Evolutionary conservation across 176 grass and related monocot species (phyloP).

Genomic region (Carex kokanica): DNA sequence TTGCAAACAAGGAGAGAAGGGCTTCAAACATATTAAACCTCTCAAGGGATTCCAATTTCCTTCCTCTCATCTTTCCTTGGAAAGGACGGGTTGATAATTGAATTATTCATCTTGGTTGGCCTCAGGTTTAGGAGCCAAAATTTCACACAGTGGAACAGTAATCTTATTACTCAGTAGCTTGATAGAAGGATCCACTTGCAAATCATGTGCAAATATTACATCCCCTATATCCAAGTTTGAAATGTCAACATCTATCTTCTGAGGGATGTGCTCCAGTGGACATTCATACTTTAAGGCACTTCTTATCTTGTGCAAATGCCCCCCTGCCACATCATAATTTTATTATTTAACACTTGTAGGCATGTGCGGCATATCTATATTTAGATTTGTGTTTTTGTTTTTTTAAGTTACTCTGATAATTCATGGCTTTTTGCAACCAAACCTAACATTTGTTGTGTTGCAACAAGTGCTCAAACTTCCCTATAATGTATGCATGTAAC

Average conservation of each 20-base stretch:
- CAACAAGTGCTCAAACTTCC: not conserved
- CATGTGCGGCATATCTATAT: not conserved
- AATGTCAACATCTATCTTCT: constrained; percentile 88
- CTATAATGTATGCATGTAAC: not conserved
- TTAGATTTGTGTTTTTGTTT: not conserved
- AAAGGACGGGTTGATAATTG: not conserved
- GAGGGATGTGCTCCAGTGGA: constrained; percentile 79
- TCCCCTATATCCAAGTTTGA: constrained; percentile 82
- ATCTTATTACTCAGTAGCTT: constrained; percentile 72
- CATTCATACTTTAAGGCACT: constrained; percentile 57
- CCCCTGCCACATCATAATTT: constrained; percentile 45
- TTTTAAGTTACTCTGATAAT: not conserved
- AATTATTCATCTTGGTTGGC: constrained; percentile 11
- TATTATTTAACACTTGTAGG: not conserved
- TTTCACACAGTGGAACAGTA: constrained; percentile 66
- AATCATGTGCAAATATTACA: constrained; percentile 62
- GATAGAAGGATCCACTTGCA: constrained; percentile 46
- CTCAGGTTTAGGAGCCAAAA: constrained; percentile 56
- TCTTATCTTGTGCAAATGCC: constrained; percentile 83
- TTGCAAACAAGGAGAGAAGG: not conserved
- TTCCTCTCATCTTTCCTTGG: not conserved
- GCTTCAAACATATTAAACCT: not conserved
- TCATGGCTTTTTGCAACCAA: not conserved
- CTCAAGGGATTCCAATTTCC: not conserved
- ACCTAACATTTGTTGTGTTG: not conserved